Base-by-base conservation (phyloP, 2,329 filamentous ascomycete genomes). In the Alternaria arbusti region DNA sequence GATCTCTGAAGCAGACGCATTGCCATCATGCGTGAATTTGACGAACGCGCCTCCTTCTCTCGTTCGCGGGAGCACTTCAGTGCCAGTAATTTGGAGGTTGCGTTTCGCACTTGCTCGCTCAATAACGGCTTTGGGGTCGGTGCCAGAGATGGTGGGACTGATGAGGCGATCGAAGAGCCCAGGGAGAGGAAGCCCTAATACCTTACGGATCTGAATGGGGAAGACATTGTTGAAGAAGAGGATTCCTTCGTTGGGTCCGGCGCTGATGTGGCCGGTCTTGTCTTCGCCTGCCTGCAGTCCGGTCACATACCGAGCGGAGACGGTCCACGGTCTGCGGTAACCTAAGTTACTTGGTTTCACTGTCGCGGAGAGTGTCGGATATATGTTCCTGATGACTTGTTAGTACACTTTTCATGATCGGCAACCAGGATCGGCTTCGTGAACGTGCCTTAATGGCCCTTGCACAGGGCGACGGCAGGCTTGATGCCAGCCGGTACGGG, bases 1-100 rank as follows among this genome's bases (percentile, higher is more conserved):
- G 13, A 93, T 84, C 26, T 89, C 86, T 20, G 83, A 81, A 3
- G 85, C 77, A 59, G 83, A 71, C 61, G 78, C 70, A 75, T 51
- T 84, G 72, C 50, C 81, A 77, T 84, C 83, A 69, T 87, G 87
- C 15, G 86, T 86, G 76, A 96, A 94, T 78, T 96, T 97, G 78
- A 98, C 90, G 77, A 96, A 98, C 1, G 93, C 93, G 12, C 96
- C 96, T 15, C 96, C 96, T 75, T 99, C 96, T 73, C 96, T 94
- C 26, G 96, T 84, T 4, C 94, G 87, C 0, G 94, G 94, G 17
- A 97, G 80, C 15, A 97, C 90, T 73, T 97, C 91, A 4, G 89
- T 92, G 50, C 97, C 88, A 61, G 90, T 89, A 51, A 97, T 83
- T 1, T 87, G 84, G 2, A 90, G 73, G 10, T 85, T 85, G 5